Base-by-base conservation (phyloP, 2,329 filamentous ascomycete genomes). In the Aquanectria penicillioides region DNA sequence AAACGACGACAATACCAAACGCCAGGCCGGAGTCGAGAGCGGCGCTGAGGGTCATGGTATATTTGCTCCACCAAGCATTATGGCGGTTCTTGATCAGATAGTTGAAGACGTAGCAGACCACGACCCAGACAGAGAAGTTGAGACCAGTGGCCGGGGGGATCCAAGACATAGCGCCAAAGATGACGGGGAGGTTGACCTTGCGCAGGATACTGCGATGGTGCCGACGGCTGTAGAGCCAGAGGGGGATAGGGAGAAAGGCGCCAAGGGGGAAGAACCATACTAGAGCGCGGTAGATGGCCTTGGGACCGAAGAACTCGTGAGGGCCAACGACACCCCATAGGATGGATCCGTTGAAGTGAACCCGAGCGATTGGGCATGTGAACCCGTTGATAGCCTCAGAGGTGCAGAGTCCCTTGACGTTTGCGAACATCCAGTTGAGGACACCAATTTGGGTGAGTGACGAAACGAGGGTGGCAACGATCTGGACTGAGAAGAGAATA, bases 251-350 rank as follows among this genome's bases (percentile, higher is more conserved):
- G 0, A 91, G 84, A 20, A 94, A 70, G 28, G 90, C 89, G 20
- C 93, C 93, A 18, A 94, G 75, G 4, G 90, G 83, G 76, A 96
- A 96, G 54, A 90, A 92, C 90, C 90, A 96, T 3, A 96, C 85
- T 1, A 96, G 82, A 8, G 86, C 83, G 15, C 89, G 84, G 73
- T 97, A 96, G 6, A 91, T 87, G 13, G 91, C 91, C 26, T 83
- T 83, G 1, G 84, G 83, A 0, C 92, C 92, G 68, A 97, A 96
- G 80, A 96, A 95, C 67, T 94, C 89, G 52, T 82, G 77, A 0
- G 93, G 93, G 0, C 93, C 93, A 11, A 96, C 91, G 6, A 96
- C 91, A 40, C 93, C 93, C 93, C 93, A 97, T 4, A 96, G 85
- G 54, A 97, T 94, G 53, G 89, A 92, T 49, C 92, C 92, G 75